Base-by-base conservation (phyloP, 1,284 basidiomycete genomes). In the Puccinia hordei region DNA sequence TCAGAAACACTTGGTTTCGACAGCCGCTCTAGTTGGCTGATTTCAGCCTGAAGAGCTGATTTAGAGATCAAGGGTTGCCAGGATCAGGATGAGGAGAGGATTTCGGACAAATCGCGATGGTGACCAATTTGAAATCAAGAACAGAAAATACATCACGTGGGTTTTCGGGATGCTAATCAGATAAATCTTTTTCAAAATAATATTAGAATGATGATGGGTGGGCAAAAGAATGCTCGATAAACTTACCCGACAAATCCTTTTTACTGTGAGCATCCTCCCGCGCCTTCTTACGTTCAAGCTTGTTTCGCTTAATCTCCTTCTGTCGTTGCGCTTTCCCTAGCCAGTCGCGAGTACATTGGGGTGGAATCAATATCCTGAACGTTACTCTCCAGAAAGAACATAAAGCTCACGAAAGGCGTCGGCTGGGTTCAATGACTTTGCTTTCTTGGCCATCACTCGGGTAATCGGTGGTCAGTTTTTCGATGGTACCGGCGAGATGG, bases 321-420 rank as follows among this genome's bases (percentile, higher is more conserved):
- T 71, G 68, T 33, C 78, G 44, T 33, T 80, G 78, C 15, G 78
- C 78, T 73, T 80, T 80, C 17, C 78, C 78, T 80, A 22, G 24
- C 35, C 46, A 10, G 41, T 69, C 41, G 49, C 15, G 35, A 27
- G 59, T 24, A 41, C 1, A 44, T 41, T 9, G n/a, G 57, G 13
- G 5, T 38, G 44, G 15, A 38, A 49, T 19, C 33, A 33, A 57
- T 38, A 27, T 49, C 10, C 17, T 33, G 15, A 35, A 46, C 6
- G 46, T 22, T 10, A 30, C 35, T 22, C 8, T 35, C 38, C 13
- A 65, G 53, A 8, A 49, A 22, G n/a, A 27, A 49, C 27, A 30
- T 4, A 15, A 74, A 35, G 38, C 81, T 77, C 82, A 82, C 84
- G 83, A 38, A 82, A 82, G 12, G 84, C 84, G 63, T 84, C 83